Evolutionary conservation across 805 yeast species (phyloP), one percentile per base, ranked within the genome.

Genomic region (Yarrowia bubula): DNA sequence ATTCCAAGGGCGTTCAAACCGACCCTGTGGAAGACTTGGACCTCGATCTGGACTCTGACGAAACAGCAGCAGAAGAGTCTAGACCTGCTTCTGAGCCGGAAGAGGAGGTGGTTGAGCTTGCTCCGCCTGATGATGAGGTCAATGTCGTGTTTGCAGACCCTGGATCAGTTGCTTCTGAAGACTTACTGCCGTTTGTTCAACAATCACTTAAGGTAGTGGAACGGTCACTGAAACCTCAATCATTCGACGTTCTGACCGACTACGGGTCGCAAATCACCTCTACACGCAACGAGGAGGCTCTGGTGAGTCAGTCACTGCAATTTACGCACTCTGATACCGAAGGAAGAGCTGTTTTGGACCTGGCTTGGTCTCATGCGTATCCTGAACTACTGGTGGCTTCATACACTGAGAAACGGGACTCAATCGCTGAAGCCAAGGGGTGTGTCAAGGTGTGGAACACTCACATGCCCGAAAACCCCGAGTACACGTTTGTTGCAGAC

Each of bases 401-500:
- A 3, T 75, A 73, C 58, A 68, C 76, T 1, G 71, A 67, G 22
- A 69, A 55, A 13, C 61, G 66, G 41, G 66, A 65, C 42, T 41
- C 67, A 2, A 67, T 71, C 4, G 58, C 69, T 1, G 65, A 66
- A 11, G 73, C 74, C 5, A 68, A 71, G 62, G 78, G 78, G 1
- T 64, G 74, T 0, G 72, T 76, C 3, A 69, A 68, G 37, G 69
- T 77, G 0, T 83, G 80, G 77, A 78, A 78, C 63, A 64, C 72
- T 31, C 75, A 75, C 42, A 66, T 71, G 38, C 68, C 66, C 13
- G 66, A 65, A 17, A 32, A 67, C 8, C 79, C 80, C 1, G 86
- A 80, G 69, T 80, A 75, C 70, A 76, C 76, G 51, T 73, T 85
- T 18, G 74, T 75, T 28, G 76, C 81, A 48, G 74, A 79, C n/a